Conservation (phyloP, 371 early-diverging fungal species). For the Chytridium lagenaria region DNA sequence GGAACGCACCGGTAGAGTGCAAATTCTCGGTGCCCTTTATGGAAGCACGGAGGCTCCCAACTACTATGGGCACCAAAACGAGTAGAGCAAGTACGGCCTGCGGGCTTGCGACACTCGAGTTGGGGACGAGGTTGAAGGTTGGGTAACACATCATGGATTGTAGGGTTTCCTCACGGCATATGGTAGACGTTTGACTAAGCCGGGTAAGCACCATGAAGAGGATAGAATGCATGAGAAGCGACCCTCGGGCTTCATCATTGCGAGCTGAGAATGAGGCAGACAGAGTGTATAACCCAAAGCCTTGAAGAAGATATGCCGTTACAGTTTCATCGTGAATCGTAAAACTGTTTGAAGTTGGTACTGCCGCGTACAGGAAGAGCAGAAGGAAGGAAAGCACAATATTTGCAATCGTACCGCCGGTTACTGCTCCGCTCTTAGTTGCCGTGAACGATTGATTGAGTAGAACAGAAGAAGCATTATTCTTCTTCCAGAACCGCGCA, state of each 20-base stretch:
- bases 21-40: conserved; percentile 35
- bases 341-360: conserved; percentile 86
- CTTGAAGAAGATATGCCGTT: conserved; percentile 67
- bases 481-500: neutral
- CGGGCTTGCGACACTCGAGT: conserved; percentile 43
- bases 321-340: conserved; percentile 86
- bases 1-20: conserved; percentile 30
- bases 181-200: conserved; percentile 62
- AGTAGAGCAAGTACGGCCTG: conserved; percentile 33
- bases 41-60: conserved; percentile 12
- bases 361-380: conserved; percentile 62
- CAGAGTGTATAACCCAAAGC: conserved; percentile 60
- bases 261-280: conserved; percentile 36
- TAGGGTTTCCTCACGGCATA: conserved; percentile 89
- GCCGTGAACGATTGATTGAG: neutral
- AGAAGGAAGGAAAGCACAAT: conserved; percentile 43
- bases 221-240: conserved; percentile 26
- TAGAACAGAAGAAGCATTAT: no score
- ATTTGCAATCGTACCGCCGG: neutral
- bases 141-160: conserved; percentile 66
- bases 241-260: conserved; percentile 20
- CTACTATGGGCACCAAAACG: conserved; percentile 31
- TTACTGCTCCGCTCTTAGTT: neutral
- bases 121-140: conserved; percentile 65
- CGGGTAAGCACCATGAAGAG: conserved; percentile 65